Evolutionary conservation across 495 filamentous ascomycete species (phyloP).

Genomic region (Penicillium silybi): DNA sequence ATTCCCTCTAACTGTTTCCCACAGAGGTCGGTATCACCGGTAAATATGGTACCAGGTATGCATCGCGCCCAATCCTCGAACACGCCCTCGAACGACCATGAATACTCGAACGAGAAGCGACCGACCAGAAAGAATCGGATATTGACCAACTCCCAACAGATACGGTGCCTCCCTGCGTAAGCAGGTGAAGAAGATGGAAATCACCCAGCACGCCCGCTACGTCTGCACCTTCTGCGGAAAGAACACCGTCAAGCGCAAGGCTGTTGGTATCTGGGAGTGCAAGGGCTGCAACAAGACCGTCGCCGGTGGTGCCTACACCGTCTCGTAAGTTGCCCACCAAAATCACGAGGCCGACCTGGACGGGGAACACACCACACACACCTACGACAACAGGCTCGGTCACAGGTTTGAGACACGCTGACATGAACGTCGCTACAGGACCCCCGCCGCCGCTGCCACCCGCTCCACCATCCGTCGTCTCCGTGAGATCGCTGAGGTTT

Average conservation of each 20-base stretch:
- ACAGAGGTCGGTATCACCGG: conserved; percentile 81
- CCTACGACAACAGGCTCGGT: not conserved
- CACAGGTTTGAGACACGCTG: not conserved
- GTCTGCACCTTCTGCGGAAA: conserved; percentile 90
- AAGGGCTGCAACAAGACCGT: conserved; percentile 88
- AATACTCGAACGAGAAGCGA: conserved; percentile 18
- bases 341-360: not conserved
- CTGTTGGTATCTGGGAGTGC: conserved; percentile 97
- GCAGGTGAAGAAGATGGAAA: conserved; percentile 99
- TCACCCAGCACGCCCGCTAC: conserved; percentile 93
- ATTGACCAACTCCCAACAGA: conserved; percentile 48
- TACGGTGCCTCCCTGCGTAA: conserved; percentile 99
- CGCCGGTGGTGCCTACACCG: conserved; percentile 93
- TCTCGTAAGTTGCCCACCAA: conserved; percentile 69
- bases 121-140: conserved; percentile 15
- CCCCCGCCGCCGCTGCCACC: conserved; percentile 92
- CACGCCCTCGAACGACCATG: conserved; percentile 22
- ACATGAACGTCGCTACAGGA: conserved; percentile 52
- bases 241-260: conserved; percentile 84
- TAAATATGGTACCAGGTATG: conserved; percentile 68
- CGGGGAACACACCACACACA: not conserved
- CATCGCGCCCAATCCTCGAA: conserved; percentile 22
- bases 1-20: conserved; percentile 28
- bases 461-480: conserved; percentile 96
- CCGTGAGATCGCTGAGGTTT: conserved; percentile 97